Evolutionary conservation across 2,329 filamentous ascomycete genomes (phyloP).

Genomic region (Chaetomium globosum): DNA sequence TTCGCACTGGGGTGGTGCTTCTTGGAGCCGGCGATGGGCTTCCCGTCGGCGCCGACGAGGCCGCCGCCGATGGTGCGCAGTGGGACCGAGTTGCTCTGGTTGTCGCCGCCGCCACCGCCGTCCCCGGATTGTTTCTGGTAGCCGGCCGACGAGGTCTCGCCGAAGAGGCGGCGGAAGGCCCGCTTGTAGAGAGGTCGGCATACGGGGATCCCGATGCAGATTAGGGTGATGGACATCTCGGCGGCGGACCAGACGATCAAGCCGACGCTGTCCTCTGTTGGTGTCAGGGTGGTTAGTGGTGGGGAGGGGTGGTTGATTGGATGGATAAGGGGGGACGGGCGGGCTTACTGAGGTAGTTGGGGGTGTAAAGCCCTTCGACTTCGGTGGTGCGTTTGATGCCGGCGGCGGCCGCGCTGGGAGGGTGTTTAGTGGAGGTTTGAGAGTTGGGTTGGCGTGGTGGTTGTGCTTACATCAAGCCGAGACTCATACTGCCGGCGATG

Average conservation of each 20-base stretch:
- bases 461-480: constrained; percentile 29
- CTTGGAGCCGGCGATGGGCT: constrained; percentile 5
- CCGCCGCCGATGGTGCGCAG: constrained; percentile 30
- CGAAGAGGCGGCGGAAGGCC: constrained; percentile 21
- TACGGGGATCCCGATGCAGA: constrained; percentile 31
- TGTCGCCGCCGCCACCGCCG: neutral
- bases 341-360: constrained; percentile 25
- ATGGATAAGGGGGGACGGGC: no score
- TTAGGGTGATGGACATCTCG: constrained; percentile 30
- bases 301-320: no score
- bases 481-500: constrained; percentile 33
- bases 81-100: constrained; percentile 15
- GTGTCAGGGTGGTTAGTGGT: constrained; percentile 10
- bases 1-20: neutral
- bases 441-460: no score
- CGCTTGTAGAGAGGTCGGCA: constrained; percentile 26
- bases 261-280: constrained; percentile 27
- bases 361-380: constrained; percentile 27
- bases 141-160: constrained; percentile 11
- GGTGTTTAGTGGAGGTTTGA: neutral
- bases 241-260: constrained; percentile 29
- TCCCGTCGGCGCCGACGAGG: constrained; percentile 19
- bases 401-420: constrained; percentile 23
- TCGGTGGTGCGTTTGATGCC: constrained; percentile 27
- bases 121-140: constrained; percentile 22